phyloP scores from a whole-genome alignment of 2,329 filamentous ascomycete genomes.

The Phialophora macrospora region DNA sequence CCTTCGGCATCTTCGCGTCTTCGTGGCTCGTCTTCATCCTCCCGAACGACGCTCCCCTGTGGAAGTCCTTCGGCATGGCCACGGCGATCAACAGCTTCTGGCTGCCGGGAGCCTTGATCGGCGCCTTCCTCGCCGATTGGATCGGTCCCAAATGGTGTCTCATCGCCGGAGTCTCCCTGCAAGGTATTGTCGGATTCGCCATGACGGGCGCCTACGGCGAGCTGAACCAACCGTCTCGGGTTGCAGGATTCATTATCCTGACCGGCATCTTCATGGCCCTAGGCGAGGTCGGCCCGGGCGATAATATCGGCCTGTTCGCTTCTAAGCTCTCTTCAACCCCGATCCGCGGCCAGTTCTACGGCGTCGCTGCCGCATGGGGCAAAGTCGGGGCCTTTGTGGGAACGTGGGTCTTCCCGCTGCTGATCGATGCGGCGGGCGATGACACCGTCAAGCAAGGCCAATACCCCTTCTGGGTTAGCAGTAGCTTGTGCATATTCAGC shows the following conservation, averaged over 20 bases:
- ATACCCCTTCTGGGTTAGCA: slow-evolving; percentile 86
- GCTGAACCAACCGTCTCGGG: slow-evolving; percentile 67
- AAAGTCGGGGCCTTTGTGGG: slow-evolving; percentile 77
- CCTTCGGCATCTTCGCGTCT: slow-evolving; percentile 83
- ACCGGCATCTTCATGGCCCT: slow-evolving; percentile 78
- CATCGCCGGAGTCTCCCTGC: slow-evolving; percentile 69
- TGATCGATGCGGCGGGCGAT: slow-evolving; percentile 65
- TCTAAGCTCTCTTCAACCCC: slow-evolving; percentile 87
- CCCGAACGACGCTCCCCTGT: slow-evolving; percentile 64
- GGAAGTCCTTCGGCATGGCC: slow-evolving; percentile 84
- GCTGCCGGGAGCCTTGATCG: slow-evolving; percentile 77
- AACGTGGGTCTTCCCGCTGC: slow-evolving; percentile 73
- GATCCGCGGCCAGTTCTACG: slow-evolving; percentile 76
- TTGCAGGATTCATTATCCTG: slow-evolving; percentile 77
- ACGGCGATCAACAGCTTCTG: slow-evolving; percentile 88
- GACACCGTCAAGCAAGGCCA: slow-evolving; percentile 67
- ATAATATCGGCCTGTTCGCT: slow-evolving; percentile 87
- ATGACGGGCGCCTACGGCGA: slow-evolving; percentile 79
- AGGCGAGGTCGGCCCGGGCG: slow-evolving; percentile 82
- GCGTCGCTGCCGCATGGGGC: slow-evolving; percentile 53
- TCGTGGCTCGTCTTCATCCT: slow-evolving; percentile 66
- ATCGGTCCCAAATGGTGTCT: slow-evolving; percentile 79
- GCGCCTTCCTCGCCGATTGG: slow-evolving; percentile 76
- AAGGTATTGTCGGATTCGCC: slow-evolving; percentile 81
- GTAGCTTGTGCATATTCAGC: slow-evolving; percentile 73